These are phyloP conservation scores for Ormosia semicastrata DNA, from an alignment of 306 rosid species.

Conservation along the genomic window DNA sequence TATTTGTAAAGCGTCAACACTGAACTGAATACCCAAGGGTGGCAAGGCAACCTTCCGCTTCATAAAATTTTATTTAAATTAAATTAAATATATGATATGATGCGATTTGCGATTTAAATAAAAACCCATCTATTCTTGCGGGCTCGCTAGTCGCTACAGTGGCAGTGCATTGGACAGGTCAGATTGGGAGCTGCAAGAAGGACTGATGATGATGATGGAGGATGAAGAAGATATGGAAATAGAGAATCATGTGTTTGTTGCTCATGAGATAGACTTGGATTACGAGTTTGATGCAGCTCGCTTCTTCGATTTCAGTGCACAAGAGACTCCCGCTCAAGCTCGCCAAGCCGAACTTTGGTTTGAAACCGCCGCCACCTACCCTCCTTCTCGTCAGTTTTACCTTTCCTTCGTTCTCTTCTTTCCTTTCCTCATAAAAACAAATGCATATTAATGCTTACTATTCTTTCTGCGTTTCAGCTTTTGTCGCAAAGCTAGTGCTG, in stretches of 20 bases:
- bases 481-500: constrained; percentile 36
- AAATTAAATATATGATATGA: neutral
- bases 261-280: constrained; percentile 40
- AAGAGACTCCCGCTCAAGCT: constrained; percentile 29
- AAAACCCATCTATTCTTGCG: neutral
- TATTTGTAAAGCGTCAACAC: neutral
- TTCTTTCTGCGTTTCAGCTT: constrained; percentile 38
- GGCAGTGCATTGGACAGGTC: neutral
- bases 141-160: neutral
- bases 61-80: neutral
- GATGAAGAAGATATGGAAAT: constrained; percentile 41
- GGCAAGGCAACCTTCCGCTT: neutral
- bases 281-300: constrained; percentile 54
- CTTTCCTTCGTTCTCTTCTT: neutral
- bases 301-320: constrained; percentile 43
- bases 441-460: no score
- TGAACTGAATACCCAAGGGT: neutral
- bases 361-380: constrained; percentile 28
- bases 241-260: constrained; percentile 23
- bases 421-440: neutral
- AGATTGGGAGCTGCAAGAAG: neutral
- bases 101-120: constrained; percentile 1
- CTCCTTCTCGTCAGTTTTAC: constrained; percentile 43
- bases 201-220: neutral
- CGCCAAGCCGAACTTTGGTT: constrained; percentile 42